A percentile compares a stretch with the other conserved stretches of the same genome.
These are phyloP conservation scores for Tolypocladium endophyticum DNA, from an alignment of 2,329 filamentous ascomycete genomes.

Conservation along the genomic window DNA sequence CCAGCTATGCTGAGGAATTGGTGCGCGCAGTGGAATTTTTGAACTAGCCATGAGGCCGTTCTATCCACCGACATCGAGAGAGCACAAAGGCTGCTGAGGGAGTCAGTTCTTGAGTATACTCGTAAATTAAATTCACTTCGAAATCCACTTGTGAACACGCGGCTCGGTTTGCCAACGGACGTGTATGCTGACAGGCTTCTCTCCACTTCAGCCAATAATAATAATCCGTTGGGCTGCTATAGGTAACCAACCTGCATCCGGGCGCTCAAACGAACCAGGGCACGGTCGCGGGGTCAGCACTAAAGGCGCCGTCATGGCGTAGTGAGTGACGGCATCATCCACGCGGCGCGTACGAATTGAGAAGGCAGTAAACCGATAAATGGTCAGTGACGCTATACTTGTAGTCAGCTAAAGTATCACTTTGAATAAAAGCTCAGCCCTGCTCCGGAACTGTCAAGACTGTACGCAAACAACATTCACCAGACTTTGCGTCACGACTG, in stretches of 20 bases:
- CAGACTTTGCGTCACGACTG: background rate
- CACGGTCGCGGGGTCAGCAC: background rate
- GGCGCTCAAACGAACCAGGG: background rate
- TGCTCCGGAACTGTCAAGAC: background rate
- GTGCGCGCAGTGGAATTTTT: slow-evolving; percentile 34
- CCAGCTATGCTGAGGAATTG: slow-evolving; percentile 34
- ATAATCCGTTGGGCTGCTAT: background rate
- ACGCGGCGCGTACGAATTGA: background rate
- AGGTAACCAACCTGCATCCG: background rate
- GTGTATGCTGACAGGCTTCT: too few species aligned
- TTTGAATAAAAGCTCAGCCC: background rate
- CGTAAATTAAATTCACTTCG: too few species aligned
- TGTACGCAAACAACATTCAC: background rate
- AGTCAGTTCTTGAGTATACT: too few species aligned
- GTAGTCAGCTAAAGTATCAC: background rate
- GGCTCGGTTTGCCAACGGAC: too few species aligned
- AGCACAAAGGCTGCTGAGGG: too few species aligned
- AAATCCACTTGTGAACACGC: too few species aligned
- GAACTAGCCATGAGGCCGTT: background rate
- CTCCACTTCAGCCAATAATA: background rate
- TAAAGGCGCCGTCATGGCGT: background rate
- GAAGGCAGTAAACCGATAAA: background rate
- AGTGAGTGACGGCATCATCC: background rate
- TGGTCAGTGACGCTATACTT: background rate
- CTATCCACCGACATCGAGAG: background rate